Percentiles rank a stretch among this genome's conserved stretches.
phyloP scores from a whole-genome alignment of 129 eudicot species.

The Helichrysum umbraculigerum region DNA sequence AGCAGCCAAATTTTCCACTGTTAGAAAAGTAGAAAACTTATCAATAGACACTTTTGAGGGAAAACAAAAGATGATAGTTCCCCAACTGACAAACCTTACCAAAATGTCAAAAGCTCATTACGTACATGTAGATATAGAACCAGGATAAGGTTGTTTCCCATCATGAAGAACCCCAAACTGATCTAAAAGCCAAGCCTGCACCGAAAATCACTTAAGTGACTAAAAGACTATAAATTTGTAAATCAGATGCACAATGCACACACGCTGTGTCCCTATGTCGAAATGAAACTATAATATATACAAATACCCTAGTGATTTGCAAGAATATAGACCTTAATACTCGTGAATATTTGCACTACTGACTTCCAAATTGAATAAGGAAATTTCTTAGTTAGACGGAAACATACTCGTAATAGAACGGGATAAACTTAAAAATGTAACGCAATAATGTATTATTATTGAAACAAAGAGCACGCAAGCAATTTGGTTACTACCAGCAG shows the following conservation, averaged over 20 bases:
- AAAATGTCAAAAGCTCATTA: conserved; percentile 44
- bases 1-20: conserved; percentile 75
- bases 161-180: conserved; percentile 99
- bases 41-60: not conserved
- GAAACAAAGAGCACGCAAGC: not conserved
- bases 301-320: not conserved
- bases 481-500: not conserved
- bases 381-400: not conserved
- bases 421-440: not conserved
- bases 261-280: not conserved
- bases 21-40: conserved; percentile 22
- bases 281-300: not conserved
- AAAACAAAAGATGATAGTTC: not conserved
- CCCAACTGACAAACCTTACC: conserved; percentile 36
- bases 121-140: conserved; percentile 86
- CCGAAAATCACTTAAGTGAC: not conserved
- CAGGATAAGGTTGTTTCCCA: conserved; percentile 94
- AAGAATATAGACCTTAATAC: not conserved
- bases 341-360: not conserved
- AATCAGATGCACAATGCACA: not conserved
- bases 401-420: not conserved
- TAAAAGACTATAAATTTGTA: not conserved
- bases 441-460: too few relatives aligned
- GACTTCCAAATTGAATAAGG: not conserved
- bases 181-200: conserved; percentile 92